Percentiles rank a stretch among this genome's conserved stretches.
phyloP scores from a whole-genome alignment of 106 monocot species.

The Acorus calamus region DNA sequence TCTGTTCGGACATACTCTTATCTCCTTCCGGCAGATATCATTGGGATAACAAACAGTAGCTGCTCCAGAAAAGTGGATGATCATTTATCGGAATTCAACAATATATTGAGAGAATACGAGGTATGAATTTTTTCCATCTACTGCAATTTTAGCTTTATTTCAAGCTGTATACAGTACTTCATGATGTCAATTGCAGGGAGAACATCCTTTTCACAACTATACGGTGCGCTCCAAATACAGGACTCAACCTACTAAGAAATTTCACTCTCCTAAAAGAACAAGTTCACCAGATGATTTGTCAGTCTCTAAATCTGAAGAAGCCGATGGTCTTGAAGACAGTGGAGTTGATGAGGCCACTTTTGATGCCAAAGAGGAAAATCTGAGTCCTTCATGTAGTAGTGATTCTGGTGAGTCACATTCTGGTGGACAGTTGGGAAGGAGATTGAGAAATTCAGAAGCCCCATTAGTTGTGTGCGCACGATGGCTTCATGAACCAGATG shows the following conservation, averaged over 20 bases:
- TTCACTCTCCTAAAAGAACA: constrained; percentile 5
- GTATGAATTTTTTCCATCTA: constrained; percentile 8
- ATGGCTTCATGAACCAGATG: constrained; percentile 92
- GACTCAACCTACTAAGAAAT: constrained; percentile 14
- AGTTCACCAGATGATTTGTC: constrained; percentile 5
- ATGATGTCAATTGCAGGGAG: constrained; percentile 38
- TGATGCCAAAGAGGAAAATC: constrained; percentile 19
- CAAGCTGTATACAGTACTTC: neutral
- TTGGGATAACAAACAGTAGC: constrained; percentile 59
- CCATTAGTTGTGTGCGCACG: constrained; percentile 34
- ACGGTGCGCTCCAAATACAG: constrained; percentile 75
- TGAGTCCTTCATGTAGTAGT: neutral
- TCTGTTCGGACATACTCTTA: constrained; percentile 59
- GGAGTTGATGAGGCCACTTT: constrained; percentile 1
- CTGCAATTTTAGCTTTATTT: neutral
- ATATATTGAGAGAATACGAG: constrained; percentile 70
- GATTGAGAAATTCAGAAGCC: constrained; percentile 3
- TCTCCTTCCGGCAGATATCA: constrained; percentile 81
- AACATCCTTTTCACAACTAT: constrained; percentile 93
- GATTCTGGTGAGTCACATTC: constrained; percentile 19
- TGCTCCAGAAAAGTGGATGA: constrained; percentile 29
- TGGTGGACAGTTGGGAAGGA: constrained; percentile 1
- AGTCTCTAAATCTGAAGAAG: constrained; percentile 7
- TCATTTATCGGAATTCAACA: constrained; percentile 69
- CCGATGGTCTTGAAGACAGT: neutral